A percentile compares a stretch with the other conserved stretches of the same genome.
Conservation (phyloP, 345 rosid species). For the Pelargonium nanum region DNA sequence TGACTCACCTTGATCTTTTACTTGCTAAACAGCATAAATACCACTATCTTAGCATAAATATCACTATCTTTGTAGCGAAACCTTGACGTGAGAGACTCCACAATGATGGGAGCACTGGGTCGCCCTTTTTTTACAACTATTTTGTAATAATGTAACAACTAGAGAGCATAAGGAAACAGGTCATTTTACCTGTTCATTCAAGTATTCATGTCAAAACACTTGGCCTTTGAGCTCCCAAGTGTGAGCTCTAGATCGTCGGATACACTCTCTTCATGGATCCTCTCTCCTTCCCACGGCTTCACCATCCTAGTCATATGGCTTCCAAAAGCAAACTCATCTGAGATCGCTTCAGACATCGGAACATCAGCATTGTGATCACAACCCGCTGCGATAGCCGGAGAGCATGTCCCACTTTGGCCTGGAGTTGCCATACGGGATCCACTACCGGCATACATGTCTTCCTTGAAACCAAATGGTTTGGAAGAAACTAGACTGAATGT, state of each 20-base stretch:
- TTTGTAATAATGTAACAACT: too few species aligned
- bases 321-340: slow-evolving; percentile 92
- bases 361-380: slow-evolving; percentile 67
- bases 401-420: slow-evolving; percentile 92
- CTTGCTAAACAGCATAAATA: neutral
- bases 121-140: too few species aligned
- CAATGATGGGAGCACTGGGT: too few species aligned
- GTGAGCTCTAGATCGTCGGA: slow-evolving; percentile 96
- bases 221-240: slow-evolving; percentile 75
- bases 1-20: neutral
- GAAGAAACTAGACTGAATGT: slow-evolving; percentile 81
- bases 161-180: too few species aligned
- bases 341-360: slow-evolving; percentile 73
- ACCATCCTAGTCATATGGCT: slow-evolving; percentile 55
- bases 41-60: too few species aligned
- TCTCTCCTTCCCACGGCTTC: slow-evolving; percentile 99
- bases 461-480: slow-evolving; percentile 53
- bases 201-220: neutral
- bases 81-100: too few species aligned
- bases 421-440: slow-evolving; percentile 97
- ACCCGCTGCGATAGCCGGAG: slow-evolving; percentile 76
- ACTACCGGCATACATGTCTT: slow-evolving; percentile 41
- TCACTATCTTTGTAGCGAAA: too few species aligned
- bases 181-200: neutral
- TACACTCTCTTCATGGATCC: slow-evolving; percentile 86